Evolutionary conservation across 192 early-diverging fungal genomes (phyloP).

Genomic region (Coemansia pectinata): DNA sequence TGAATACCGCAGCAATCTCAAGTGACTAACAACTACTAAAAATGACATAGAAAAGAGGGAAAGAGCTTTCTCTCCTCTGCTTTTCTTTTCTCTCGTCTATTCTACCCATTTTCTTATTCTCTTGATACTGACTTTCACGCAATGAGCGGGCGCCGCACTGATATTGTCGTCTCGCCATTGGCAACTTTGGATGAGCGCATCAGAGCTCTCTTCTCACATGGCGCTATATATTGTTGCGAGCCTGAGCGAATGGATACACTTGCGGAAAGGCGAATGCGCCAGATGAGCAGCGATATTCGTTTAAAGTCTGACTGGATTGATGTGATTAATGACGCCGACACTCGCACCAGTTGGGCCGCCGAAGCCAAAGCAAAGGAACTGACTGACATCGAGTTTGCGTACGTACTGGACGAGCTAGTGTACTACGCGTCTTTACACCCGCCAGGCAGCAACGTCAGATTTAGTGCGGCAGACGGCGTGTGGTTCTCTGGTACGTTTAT

Average conservation of each 20-base stretch:
- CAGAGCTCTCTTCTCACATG: neutral
- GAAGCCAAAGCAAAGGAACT: neutral
- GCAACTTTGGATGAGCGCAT: neutral
- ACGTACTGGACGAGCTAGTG: conserved; percentile 28
- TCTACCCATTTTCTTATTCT: neutral
- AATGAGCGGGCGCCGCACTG: neutral
- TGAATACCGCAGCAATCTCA: no score
- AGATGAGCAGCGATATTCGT: conserved; percentile 25
- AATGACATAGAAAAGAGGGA: no score
- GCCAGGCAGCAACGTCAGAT: neutral
- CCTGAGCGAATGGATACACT: neutral
- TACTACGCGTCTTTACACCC: conserved; percentile 11
- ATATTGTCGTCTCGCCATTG: neutral
- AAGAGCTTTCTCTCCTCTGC: no score
- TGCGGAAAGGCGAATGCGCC: neutral
- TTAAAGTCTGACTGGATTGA: conserved; percentile 46
- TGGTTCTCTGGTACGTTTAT: conserved; percentile 26
- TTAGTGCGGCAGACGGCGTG: conserved; percentile 26
- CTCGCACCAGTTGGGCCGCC: conserved; percentile 17
- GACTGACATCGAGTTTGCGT: conserved; percentile 10
- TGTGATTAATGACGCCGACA: conserved; percentile 26
- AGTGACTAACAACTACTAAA: no score
- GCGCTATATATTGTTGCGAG: neutral
- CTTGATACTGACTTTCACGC: neutral
- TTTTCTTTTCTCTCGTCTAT: neutral